Conservation (phyloP, 2,329 filamentous ascomycete species). For the Xylariales sp. region DNA sequence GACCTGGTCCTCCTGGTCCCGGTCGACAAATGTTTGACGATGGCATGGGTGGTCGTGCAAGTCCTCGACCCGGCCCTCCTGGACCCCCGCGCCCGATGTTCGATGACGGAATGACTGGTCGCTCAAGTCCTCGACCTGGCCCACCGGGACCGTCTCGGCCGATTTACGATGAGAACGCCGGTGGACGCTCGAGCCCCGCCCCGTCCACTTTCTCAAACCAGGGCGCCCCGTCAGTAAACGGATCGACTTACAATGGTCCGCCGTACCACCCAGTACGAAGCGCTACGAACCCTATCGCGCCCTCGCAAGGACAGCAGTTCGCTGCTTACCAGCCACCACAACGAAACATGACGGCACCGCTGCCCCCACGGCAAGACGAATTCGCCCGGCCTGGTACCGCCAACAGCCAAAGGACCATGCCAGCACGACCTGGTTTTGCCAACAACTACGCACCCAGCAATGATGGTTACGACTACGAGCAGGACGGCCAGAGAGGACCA, state of each 20-base stretch:
- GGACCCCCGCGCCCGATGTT: slow-evolving; percentile 10
- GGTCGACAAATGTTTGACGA: slow-evolving; percentile 11
- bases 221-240: slow-evolving; percentile 9
- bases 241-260: slow-evolving; percentile 17
- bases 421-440: slow-evolving; percentile 16
- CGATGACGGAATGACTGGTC: slow-evolving; percentile 22
- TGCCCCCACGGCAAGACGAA: slow-evolving; percentile 25
- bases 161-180: slow-evolving; percentile 17
- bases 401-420: slow-evolving; percentile 17
- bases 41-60: slow-evolving; percentile 22
- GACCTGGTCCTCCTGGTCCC: slow-evolving; percentile 4
- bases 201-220: slow-evolving; percentile 22
- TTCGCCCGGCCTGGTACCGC: slow-evolving; percentile 23
- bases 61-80: slow-evolving; percentile 23
- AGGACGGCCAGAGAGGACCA: slow-evolving; percentile 25
- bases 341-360: slow-evolving; percentile 41
- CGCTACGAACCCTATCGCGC: slow-evolving; percentile 31
- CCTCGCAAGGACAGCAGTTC: slow-evolving; percentile 25
- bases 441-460: no score
- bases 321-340: slow-evolving; percentile 27
- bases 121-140: slow-evolving; percentile 23
- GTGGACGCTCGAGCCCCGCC: slow-evolving; percentile 27
- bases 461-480: slow-evolving; percentile 26
- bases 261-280: slow-evolving; percentile 30
- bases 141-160: slow-evolving; percentile 8